These are phyloP conservation scores for Melampsora medusae DNA, from an alignment of 1,284 basidiomycete genomes.

Conservation along the genomic window DNA sequence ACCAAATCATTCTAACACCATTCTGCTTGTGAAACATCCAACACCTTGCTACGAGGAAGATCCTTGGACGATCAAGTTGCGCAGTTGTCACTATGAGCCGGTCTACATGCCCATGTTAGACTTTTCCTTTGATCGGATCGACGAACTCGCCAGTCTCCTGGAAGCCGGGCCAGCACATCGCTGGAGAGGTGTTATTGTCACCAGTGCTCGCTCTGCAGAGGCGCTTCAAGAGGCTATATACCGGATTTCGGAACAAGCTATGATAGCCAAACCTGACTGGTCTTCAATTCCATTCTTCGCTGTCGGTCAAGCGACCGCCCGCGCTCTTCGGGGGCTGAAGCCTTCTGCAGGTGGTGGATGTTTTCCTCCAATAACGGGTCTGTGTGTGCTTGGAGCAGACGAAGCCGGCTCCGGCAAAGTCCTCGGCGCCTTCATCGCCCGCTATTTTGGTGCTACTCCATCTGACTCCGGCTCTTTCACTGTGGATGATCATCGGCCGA, in stretches of 20 bases:
- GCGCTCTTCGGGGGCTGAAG: not conserved
- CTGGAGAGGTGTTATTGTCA: slow-evolving; percentile 5
- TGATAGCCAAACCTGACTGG: not conserved
- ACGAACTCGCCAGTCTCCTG: not conserved
- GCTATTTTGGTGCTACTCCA: not conserved
- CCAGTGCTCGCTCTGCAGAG: not conserved
- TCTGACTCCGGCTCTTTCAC: not conserved
- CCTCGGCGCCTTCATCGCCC: not conserved
- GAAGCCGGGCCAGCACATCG: not conserved
- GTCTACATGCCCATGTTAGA: not conserved
- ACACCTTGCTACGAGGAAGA: not conserved
- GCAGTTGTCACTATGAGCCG: not conserved
- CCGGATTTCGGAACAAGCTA: not conserved
- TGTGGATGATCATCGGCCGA: not conserved
- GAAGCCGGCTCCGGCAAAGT: not conserved
- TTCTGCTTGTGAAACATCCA: not conserved
- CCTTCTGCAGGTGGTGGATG: not conserved
- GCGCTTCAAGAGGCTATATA: slow-evolving; percentile 2
- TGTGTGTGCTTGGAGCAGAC: not conserved
- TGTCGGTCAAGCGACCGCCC: not conserved
- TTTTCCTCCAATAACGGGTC: not conserved
- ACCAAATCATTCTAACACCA: not conserved
- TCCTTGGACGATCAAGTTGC: not conserved
- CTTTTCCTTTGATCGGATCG: not conserved
- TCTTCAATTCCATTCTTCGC: slow-evolving; percentile 3